Evolutionary conservation across 2,329 filamentous ascomycete genomes (phyloP), one percentile per base, ranked within the genome.

Genomic region (Penicillium frequentans): DNA sequence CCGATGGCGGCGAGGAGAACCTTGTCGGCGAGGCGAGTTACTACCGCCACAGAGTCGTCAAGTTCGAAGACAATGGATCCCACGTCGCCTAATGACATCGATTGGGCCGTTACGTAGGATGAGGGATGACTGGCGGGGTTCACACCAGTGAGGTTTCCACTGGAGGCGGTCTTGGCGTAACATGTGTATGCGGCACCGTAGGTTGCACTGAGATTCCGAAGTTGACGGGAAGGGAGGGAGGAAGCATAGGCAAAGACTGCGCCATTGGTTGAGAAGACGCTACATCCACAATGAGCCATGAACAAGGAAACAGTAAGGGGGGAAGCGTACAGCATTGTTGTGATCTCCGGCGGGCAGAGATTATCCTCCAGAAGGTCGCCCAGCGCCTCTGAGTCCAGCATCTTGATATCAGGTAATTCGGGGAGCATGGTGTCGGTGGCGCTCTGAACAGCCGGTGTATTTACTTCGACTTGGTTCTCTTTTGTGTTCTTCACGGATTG

Each of bases 231-330:
- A 26, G 75, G 62, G 33, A 77, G 69, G 42, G 73, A 61, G 5
- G 75, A 77, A 51, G 72, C 74, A 58, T 77, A 72, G 37, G 75
- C 75, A 56, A 77, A 77, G n/a, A 77, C 71, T 45, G 75, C 75
- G 26, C 75, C 75, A 55, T 77, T 77, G 21, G 74, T 75, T 46
- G 74, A 71, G 61, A 77, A 77, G 10, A 77, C 74, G 52, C 75
- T 77, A 52, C 11, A 26, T 43, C 2, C 11, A 33, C 31, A 14
- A 27, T 52, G 29, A 52, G 50, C 26, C 4, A 11, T 26, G 37
- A 21, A 21, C 21, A 19, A 11, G n/a, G n/a, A 19, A 16, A 4
- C 31, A n/a, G 21, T 27, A 33, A 37, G 23, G 14, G 14, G 31
- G 37, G 26, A 49, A 29, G 21, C 29, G 42, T 68, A 77, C 75